Conservation (phyloP, 371 early-diverging fungal genomes). For the Choanephora cucurbitarum region DNA sequence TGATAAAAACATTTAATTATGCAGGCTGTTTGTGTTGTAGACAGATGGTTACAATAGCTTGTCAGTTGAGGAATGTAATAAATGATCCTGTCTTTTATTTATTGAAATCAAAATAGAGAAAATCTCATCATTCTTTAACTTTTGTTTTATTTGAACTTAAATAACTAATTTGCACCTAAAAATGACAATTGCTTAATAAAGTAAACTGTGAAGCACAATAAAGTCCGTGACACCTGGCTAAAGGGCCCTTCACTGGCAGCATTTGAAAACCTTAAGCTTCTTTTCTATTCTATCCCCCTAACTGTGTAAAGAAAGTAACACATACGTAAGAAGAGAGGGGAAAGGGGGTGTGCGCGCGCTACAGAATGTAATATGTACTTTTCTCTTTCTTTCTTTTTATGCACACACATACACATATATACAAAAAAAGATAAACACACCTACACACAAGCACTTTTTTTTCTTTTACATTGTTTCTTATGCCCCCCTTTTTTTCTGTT, state of each 20-base stretch:
- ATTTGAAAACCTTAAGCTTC: neutral
- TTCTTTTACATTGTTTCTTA: too few species aligned
- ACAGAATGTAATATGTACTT: too few species aligned
- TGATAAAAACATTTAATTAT: neutral
- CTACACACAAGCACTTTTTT: too few species aligned
- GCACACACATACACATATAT: too few species aligned
- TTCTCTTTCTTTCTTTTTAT: too few species aligned
- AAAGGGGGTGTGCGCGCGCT: too few species aligned
- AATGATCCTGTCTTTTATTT: neutral
- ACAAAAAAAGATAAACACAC: too few species aligned
- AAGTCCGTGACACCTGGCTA: conserved; percentile 18
- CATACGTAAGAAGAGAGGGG: too few species aligned
- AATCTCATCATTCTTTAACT: neutral
- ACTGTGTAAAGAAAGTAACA: too few species aligned
- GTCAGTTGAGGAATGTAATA: neutral
- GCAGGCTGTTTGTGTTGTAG: neutral
- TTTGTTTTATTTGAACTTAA: neutral
- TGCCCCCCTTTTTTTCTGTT: neutral
- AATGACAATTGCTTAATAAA: neutral
- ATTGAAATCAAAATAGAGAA: neutral
- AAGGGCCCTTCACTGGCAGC: conserved; percentile 2
- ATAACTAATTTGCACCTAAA: too few species aligned
- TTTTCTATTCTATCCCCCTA: too few species aligned
- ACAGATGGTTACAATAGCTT: neutral
- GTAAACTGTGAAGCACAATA: neutral